Evolutionary conservation across 371 early-diverging fungal genomes (phyloP).

Genomic region (Mortierella sp.): DNA sequence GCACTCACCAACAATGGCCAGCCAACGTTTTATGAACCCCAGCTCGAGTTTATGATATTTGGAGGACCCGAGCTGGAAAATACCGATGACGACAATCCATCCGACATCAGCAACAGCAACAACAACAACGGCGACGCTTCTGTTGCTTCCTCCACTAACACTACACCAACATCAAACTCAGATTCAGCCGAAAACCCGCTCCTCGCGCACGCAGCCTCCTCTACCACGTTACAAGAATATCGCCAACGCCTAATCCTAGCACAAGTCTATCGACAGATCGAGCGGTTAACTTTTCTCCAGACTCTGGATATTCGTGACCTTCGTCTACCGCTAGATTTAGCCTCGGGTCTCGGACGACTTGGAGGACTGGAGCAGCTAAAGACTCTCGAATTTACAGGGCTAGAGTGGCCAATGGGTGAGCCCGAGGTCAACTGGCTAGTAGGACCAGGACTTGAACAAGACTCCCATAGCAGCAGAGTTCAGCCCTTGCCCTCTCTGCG

Average conservation of each 20-base stretch:
- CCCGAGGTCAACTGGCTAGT: slow-evolving; percentile 30
- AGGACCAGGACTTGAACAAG: neutral
- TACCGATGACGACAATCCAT: neutral
- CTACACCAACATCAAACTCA: neutral
- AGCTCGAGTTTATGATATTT: slow-evolving; percentile 28
- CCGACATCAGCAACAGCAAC: too few relatives aligned
- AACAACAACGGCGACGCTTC: too few relatives aligned
- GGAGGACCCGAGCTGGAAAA: slow-evolving; percentile 9
- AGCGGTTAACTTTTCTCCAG: slow-evolving; percentile 10
- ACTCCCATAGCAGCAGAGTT: neutral
- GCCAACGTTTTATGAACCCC: slow-evolving; percentile 16
- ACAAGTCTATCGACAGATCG: slow-evolving; percentile 34
- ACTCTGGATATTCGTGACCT: slow-evolving; percentile 29
- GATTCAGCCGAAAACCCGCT: neutral
- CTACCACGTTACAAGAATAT: slow-evolving; percentile 22
- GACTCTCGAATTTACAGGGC: slow-evolving; percentile 20
- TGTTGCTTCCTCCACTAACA: neutral
- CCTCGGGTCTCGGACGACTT: slow-evolving; percentile 21
- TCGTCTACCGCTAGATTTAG: slow-evolving; percentile 26
- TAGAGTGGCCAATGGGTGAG: slow-evolving; percentile 19
- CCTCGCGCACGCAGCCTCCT: neutral
- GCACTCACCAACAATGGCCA: neutral
- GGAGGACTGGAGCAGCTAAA: slow-evolving; percentile 17
- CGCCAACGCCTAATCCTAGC: slow-evolving; percentile 23
- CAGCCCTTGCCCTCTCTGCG: slow-evolving; percentile 6